Evolutionary conservation across 2,329 filamentous ascomycete genomes (phyloP), one percentile per base, ranked within the genome.

Genomic region (Scopulariopsis brevicaulis): DNA sequence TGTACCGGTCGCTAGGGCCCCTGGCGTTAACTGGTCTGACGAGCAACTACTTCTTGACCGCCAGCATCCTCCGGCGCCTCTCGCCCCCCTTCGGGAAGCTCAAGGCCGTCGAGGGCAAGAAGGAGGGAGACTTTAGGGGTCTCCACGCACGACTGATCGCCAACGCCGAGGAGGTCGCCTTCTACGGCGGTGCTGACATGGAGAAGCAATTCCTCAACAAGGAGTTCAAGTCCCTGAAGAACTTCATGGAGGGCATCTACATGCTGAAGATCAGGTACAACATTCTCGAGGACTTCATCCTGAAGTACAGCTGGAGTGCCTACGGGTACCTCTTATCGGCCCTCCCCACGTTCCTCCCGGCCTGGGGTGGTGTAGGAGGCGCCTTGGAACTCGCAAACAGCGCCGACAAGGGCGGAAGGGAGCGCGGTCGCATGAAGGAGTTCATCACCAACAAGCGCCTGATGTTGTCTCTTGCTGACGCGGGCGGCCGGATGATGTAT

Each of bases 381-480:
- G 79, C 80, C 18, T 74, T 85, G 57, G 89, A 96, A 71, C 76
- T 89, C 64, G 72, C 79, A 1, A 79, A 78, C 28, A 67, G 66
- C 50, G 68, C 70, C 25, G 74, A 74, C 20, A 80, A 75, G 61
- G 77, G 77, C 32, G 80, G 82, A 32, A 82, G 87, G 32, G 90
- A 96, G 70, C 83, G 89, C 53, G 85, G 86, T 59, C 89, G 95
- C 48, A 99, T 97, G 90, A 94, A 95, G 74, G 90, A 96, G 37
- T 99, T 99, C 73, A 96, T 99, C 72, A 99, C 94, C 14, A 99
- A 99, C 75, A 97, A 99, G 72, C 85, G 94, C 4, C 85, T 99
- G 46, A 97, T 99, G 94, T 81, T 99, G 35, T 97, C 93, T 18
- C 81, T 99, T 43, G 94, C 94, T 11, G 94, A 99, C 71, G 94